phyloP scores from a whole-genome alignment of 2,329 filamentous ascomycete species.

The Sordariomycetes sp. region DNA sequence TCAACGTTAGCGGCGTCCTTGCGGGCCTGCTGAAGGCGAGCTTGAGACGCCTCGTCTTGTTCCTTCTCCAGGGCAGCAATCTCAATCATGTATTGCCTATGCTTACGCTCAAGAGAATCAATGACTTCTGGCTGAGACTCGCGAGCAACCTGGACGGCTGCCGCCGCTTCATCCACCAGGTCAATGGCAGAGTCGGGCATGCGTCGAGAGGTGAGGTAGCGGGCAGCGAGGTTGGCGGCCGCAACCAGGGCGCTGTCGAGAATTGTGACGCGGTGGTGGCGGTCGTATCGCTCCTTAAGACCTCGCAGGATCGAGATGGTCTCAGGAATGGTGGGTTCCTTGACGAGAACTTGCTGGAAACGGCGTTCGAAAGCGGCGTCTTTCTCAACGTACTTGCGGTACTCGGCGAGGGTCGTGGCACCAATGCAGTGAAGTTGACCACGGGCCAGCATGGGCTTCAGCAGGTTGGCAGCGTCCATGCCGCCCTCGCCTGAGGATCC shows the following conservation, averaged over 20 bases:
- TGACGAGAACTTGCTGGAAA: slow-evolving; percentile 97
- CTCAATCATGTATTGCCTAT: slow-evolving; percentile 90
- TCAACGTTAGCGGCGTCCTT: slow-evolving; percentile 90
- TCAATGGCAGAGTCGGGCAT: slow-evolving; percentile 96
- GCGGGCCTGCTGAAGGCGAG: slow-evolving; percentile 72
- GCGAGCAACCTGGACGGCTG: slow-evolving; percentile 88
- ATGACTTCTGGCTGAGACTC: slow-evolving; percentile 96
- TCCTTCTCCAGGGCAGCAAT: slow-evolving; percentile 92
- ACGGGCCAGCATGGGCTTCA: slow-evolving; percentile 96
- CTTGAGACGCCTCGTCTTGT: slow-evolving; percentile 85
- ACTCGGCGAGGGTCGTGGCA: slow-evolving; percentile 89
- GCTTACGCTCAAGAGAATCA: slow-evolving; percentile 83
- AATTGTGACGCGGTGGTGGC: slow-evolving; percentile 96
- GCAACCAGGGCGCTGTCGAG: slow-evolving; percentile 88
- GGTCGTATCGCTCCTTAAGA: slow-evolving; percentile 95
- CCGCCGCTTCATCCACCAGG: slow-evolving; percentile 90
- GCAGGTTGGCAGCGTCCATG: slow-evolving; percentile 95
- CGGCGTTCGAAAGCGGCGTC: slow-evolving; percentile 95
- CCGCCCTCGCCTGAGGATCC: slow-evolving; percentile 90
- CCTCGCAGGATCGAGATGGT: slow-evolving; percentile 98
- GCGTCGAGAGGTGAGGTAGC: slow-evolving; percentile 84
- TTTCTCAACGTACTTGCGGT: slow-evolving; percentile 98
- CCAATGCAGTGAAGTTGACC: slow-evolving; percentile 97
- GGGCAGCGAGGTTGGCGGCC: slow-evolving; percentile 81
- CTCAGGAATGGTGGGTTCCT: slow-evolving; percentile 81